A percentile compares a stretch with the other conserved stretches of the same genome.
These are phyloP conservation scores for Talaromyces sp. DNA, from an alignment of 2,329 filamentous ascomycete species.

Conservation along the genomic window DNA sequence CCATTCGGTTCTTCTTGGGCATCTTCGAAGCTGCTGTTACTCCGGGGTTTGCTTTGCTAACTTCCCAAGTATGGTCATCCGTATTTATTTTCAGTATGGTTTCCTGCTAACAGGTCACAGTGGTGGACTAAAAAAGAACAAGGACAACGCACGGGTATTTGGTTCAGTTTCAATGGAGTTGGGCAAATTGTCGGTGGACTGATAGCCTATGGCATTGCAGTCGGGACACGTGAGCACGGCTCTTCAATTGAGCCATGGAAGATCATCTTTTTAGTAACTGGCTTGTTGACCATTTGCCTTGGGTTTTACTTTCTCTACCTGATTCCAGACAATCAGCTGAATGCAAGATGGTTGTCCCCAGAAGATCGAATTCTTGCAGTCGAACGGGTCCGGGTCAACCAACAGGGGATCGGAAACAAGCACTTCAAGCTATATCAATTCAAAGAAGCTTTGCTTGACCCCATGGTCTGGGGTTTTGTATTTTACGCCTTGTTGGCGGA, in stretches of 20 bases:
- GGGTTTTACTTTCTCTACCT: conserved; percentile 47
- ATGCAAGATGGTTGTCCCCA: conserved; percentile 58
- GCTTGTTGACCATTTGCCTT: conserved; percentile 46
- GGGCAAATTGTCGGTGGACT: conserved; percentile 60
- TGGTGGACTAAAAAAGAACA: conserved; percentile 71
- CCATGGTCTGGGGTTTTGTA: conserved; percentile 56
- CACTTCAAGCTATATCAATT: conserved; percentile 65
- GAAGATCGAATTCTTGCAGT: conserved; percentile 63
- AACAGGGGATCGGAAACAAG: conserved; percentile 68
- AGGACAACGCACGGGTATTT: conserved; percentile 57
- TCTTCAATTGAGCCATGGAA: conserved; percentile 61
- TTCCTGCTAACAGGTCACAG: conserved; percentile 24
- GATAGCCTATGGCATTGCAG: conserved; percentile 59
- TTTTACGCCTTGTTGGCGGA: conserved; percentile 52
- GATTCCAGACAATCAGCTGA: conserved; percentile 57
- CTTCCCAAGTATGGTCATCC: conserved; percentile 42
- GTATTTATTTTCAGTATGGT: background rate
- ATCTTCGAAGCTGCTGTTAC: conserved; percentile 64
- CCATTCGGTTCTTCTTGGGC: conserved; percentile 63
- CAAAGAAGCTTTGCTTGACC: conserved; percentile 53
- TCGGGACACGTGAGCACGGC: conserved; percentile 50
- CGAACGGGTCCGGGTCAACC: conserved; percentile 67
- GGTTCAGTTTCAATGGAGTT: conserved; percentile 64
- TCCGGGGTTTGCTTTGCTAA: conserved; percentile 63
- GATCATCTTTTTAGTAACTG: conserved; percentile 53